Conservation (phyloP, 768 basidiomycete genomes). For the Nidularia pulvinata region DNA sequence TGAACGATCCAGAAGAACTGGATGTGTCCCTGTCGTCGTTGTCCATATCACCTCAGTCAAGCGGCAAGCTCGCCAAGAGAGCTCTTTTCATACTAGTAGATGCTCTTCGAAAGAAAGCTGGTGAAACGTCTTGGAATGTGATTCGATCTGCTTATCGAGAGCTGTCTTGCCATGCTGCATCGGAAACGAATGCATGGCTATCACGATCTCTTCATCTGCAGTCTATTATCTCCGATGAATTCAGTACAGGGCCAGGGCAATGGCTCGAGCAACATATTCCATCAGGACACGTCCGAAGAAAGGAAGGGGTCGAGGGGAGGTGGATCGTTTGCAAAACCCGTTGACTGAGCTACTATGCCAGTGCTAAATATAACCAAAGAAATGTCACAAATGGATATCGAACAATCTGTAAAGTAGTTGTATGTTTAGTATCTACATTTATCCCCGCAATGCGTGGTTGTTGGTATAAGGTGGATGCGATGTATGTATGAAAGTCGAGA, state of each 20-base stretch:
- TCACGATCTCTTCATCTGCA: constrained; percentile 44
- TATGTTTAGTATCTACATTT: background rate
- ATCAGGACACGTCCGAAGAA: constrained; percentile 49
- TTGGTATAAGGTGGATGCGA: background rate
- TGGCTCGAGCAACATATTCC: constrained; percentile 48
- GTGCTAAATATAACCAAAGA: background rate
- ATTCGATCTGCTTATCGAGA: constrained; percentile 68
- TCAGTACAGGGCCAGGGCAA: constrained; percentile 32
- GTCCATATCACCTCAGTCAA: constrained; percentile 7
- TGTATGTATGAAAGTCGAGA: background rate
- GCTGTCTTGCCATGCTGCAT: constrained; percentile 36
- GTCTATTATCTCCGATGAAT: constrained; percentile 22
- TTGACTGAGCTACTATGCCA: constrained; percentile 8
- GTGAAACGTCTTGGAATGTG: constrained; percentile 57
- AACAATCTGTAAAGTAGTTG: background rate
- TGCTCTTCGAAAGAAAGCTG: constrained; percentile 45
- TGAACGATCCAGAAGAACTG: constrained; percentile 3
- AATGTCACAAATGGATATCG: background rate
- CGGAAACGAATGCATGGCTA: constrained; percentile 46
- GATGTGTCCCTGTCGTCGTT: constrained; percentile 1
- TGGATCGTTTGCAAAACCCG: constrained; percentile 63
- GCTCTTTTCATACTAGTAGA: constrained; percentile 46
- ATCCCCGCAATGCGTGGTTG: background rate
- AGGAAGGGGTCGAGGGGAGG: constrained; percentile 54
- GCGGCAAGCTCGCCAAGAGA: constrained; percentile 19